Conservation (phyloP, 257 asterid species). For the Solanum okadae region DNA sequence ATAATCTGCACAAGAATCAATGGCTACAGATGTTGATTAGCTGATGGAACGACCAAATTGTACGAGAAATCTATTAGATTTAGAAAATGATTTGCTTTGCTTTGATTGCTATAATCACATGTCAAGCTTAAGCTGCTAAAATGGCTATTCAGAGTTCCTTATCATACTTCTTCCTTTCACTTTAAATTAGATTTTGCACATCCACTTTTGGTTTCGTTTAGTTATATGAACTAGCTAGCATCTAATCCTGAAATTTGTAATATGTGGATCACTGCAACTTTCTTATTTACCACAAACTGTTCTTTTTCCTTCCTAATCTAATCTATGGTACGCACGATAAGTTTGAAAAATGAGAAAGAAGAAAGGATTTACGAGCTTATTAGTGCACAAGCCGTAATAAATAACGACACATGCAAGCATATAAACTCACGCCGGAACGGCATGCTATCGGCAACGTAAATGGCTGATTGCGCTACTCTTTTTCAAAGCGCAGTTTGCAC, state of each 20-base stretch:
- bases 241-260: no score
- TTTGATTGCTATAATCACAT: not conserved
- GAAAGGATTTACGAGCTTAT: constrained; percentile 20
- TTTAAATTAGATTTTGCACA: no score
- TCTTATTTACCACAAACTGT: no score
- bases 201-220: no score
- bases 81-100: no score
- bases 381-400: constrained; percentile 44
- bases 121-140: no score
- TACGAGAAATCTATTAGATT: not conserved
- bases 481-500: constrained; percentile 15
- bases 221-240: no score
- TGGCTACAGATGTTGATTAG: not conserved
- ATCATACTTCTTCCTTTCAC: no score
- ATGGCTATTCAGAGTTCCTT: no score
- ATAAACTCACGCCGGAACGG: constrained; percentile 18
- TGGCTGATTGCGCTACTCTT: constrained; percentile 24
- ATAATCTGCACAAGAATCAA: not conserved
- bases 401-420: constrained; percentile 44
- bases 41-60: not conserved
- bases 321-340: not conserved
- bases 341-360: not conserved
- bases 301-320: no score
- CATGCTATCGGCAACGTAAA: constrained; percentile 31
- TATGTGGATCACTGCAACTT: no score